These are phyloP conservation scores for Talaromyces ruber DNA, from an alignment of 495 filamentous ascomycete genomes.

Conservation along the genomic window DNA sequence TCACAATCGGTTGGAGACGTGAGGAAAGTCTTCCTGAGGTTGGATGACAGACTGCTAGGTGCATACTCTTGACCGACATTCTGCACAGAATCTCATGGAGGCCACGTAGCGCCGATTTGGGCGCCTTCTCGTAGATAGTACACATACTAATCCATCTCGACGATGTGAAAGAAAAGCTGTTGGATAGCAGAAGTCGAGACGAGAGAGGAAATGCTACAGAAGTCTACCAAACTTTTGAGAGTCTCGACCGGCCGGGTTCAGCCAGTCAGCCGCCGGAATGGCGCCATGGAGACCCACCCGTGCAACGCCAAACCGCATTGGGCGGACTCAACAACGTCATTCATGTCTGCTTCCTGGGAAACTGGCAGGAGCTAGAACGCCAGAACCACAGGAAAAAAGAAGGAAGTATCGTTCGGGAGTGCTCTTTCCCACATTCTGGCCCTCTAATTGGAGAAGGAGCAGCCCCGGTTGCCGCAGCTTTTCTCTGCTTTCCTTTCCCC, in stretches of 20 bases:
- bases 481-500: neutral
- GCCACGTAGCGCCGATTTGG: neutral
- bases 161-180: neutral
- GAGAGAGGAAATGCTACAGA: neutral
- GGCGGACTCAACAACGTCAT: constrained; percentile 3
- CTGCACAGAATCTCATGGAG: neutral
- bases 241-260: neutral
- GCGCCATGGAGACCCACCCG: neutral
- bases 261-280: neutral
- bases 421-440: neutral
- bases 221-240: neutral
- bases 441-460: neutral
- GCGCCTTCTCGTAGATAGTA: neutral
- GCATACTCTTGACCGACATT: neutral
- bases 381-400: neutral
- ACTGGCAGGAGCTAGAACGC: neutral
- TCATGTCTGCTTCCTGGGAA: constrained; percentile 5
- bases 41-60: neutral
- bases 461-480: neutral
- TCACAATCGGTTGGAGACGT: neutral
- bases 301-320: neutral
- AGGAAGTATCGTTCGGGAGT: neutral
- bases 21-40: neutral
- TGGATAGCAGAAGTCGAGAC: neutral
- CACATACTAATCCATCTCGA: neutral